Base-by-base conservation (phyloP, 768 basidiomycete genomes). In the Leccinum truebloodii region DNA sequence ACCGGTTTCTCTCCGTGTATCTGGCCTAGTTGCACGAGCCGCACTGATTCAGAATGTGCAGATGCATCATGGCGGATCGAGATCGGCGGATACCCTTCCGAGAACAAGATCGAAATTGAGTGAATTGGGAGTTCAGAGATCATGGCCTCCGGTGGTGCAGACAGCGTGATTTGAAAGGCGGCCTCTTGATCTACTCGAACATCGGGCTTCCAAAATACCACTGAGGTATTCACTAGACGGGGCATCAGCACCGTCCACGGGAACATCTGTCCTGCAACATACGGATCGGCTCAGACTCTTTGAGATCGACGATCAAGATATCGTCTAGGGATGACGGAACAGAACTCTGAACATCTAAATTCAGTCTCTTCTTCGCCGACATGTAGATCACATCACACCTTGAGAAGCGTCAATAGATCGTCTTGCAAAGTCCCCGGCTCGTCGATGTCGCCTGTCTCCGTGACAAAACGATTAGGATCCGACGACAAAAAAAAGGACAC, bases 211-310 rank as follows among this genome's bases (percentile, higher is more conserved):
- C 35, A 16, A 37, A 4, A 34, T 34, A 34, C 34, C 34, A 34
- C 34, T 12, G 12, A 16, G 14, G 14, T 37, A 16, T 37, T 14
- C 35, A 37, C 35, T 37, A 16, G 6, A 16, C 14, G 14, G 6
- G 14, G 35, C 7, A 28, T 67, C 39, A 57, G 58, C 14, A 49
- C 60, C 39, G 59, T 20, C 57, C 10, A 24, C n/a, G 59, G 24
- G 59, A 46, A 44, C 32, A 5, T 2, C 59, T 46, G 48, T 35
- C n/a, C 18, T 10, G n/a, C 9, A 10, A 72, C 86, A 58, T 71
- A 91, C 89, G 79, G 14, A 90, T 82, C 1, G 86, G 82, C 50
- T 81, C 80, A 2, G 85, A 81, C 58, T 91, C 87, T 28, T 79
- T 74, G 39, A 90, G 74, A 60, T 92, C 86, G 6, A 94, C 78